phyloP scores from a whole-genome alignment of 176 grass and related monocot genomes.

The Eleusine indica region DNA sequence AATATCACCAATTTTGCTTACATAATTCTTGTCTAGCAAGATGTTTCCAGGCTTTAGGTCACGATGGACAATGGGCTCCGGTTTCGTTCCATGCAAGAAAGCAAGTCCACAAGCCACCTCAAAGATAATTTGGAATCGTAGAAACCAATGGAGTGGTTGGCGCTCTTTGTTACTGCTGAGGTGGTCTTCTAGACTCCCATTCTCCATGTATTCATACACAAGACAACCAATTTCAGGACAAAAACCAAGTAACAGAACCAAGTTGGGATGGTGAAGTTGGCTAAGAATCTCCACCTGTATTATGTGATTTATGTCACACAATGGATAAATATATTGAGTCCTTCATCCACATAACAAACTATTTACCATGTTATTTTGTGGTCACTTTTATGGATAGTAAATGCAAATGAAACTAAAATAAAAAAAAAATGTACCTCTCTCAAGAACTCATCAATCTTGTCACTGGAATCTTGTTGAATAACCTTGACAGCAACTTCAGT shows the following conservation, averaged over 20 bases:
- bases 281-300: slow-evolving; percentile 91
- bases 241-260: slow-evolving; percentile 80
- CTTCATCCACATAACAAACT: not conserved
- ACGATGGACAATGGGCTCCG: slow-evolving; percentile 84
- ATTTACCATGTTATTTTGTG: not conserved
- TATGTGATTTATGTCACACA: slow-evolving; percentile 31
- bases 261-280: slow-evolving; percentile 76
- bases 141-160: slow-evolving; percentile 70
- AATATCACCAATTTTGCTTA: slow-evolving; percentile 81
- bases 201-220: slow-evolving; percentile 82
- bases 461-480: slow-evolving; percentile 70
- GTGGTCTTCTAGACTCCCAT: slow-evolving; percentile 81
- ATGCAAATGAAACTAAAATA: slow-evolving; percentile 4
- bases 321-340: slow-evolving; percentile 16
- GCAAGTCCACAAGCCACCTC: slow-evolving; percentile 76
- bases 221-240: slow-evolving; percentile 78
- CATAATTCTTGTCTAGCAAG: slow-evolving; percentile 70
- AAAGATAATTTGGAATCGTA: slow-evolving; percentile 74
- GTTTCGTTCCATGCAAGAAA: slow-evolving; percentile 76
- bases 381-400: not conserved
- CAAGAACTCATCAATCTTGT: slow-evolving; percentile 84
- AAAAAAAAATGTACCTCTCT: slow-evolving; percentile 61
- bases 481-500: slow-evolving; percentile 94
- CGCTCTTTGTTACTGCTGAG: slow-evolving; percentile 40
- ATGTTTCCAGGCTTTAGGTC: slow-evolving; percentile 94